Conservation (phyloP, 495 filamentous ascomycete genomes). For the Lasiosphaeriaceae sp. region DNA sequence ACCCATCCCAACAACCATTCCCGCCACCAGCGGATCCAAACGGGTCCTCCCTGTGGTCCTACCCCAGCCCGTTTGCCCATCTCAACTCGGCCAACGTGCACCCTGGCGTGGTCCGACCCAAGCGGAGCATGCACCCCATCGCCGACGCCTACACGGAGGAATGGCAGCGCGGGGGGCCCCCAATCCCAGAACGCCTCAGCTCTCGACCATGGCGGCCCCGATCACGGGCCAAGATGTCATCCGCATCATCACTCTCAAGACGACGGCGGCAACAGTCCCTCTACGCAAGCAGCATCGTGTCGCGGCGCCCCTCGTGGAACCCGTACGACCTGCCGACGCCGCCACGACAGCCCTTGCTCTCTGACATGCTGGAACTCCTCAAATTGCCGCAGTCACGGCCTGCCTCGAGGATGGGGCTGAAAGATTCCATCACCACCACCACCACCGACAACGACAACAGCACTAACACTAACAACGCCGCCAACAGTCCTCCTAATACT, state of each 20-base stretch:
- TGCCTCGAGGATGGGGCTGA: too few species aligned
- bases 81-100: not conserved
- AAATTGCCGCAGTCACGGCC: not conserved
- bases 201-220: not conserved
- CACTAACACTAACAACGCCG: not conserved
- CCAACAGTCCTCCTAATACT: not conserved
- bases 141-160: conserved; percentile 10
- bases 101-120: not conserved
- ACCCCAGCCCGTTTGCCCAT: too few species aligned
- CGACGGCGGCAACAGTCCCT: not conserved
- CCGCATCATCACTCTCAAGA: not conserved
- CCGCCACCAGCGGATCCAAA: too few species aligned
- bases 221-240: not conserved
- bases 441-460: not conserved
- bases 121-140: conserved; percentile 3
- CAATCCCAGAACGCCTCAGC: conserved; percentile 8
- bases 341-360: conserved; percentile 4
- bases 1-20: too few species aligned
- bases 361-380: conserved; percentile 11
- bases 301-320: conserved; percentile 11
- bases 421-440: not conserved
- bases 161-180: not conserved
- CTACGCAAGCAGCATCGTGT: conserved; percentile 6
- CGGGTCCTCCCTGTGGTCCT: too few species aligned
- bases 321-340: conserved; percentile 21